Evolutionary conservation across 345 rosid genomes (phyloP).

Genomic region (Boechera retrofracta): DNA sequence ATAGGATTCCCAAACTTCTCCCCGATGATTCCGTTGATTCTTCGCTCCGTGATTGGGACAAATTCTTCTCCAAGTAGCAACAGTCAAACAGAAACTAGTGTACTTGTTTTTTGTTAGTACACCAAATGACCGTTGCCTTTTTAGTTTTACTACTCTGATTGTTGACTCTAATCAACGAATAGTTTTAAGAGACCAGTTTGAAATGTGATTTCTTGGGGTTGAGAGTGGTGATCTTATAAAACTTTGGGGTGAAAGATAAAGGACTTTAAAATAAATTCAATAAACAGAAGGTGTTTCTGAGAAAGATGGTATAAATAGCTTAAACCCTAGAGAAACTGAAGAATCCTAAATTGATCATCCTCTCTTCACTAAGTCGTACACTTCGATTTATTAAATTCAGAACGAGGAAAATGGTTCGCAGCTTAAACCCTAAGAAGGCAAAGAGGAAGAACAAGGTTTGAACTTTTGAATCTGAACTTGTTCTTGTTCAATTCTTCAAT

Average conservation of each 20-base stretch:
- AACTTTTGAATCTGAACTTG: not conserved
- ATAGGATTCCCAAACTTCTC: slow-evolving; percentile 57
- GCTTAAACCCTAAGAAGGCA: slow-evolving; percentile 72
- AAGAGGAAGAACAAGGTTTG: slow-evolving; percentile 82
- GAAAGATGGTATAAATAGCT: slow-evolving; percentile 32
- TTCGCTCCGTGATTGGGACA: slow-evolving; percentile 40
- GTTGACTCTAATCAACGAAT: slow-evolving; percentile 32
- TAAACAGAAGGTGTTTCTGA: not conserved
- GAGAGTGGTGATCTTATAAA: not conserved
- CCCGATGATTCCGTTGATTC: slow-evolving; percentile 47
- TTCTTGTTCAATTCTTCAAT: not conserved
- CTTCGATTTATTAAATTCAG: not conserved
- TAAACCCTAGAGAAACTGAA: slow-evolving; percentile 38
- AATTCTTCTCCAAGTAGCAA: slow-evolving; percentile 40
- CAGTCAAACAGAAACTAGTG: slow-evolving; percentile 17
- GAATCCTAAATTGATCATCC: slow-evolving; percentile 24
- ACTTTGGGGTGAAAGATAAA: not conserved
- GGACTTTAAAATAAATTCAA: not conserved
- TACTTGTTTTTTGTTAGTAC: slow-evolving; percentile 38
- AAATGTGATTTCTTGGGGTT: not conserved
- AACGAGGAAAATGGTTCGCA: slow-evolving; percentile 61
- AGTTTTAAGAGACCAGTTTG: not conserved
- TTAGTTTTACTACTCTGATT: slow-evolving; percentile 17
- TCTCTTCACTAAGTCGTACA: not conserved
- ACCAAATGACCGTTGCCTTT: slow-evolving; percentile 6